Conservation (phyloP, 257 asterid species). For the Solanum bukasovii region DNA sequence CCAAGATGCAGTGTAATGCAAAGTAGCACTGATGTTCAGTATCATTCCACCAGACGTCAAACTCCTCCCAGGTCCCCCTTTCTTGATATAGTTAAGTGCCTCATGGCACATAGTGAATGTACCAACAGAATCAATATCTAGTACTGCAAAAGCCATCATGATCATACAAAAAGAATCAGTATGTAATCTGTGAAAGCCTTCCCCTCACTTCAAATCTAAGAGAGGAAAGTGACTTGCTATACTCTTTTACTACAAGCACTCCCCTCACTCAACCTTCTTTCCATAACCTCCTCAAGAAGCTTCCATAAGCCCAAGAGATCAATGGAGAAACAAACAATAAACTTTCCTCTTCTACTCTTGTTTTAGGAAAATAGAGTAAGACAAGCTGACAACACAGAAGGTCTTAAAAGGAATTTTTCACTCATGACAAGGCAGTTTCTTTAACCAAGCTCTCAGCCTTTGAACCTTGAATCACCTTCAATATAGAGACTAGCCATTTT, state of each 20-base stretch:
- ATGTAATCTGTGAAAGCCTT: slow-evolving; percentile 38
- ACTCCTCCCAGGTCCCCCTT: slow-evolving; percentile 51
- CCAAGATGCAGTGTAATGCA: slow-evolving; percentile 88
- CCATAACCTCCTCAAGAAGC: neutral
- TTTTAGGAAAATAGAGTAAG: neutral
- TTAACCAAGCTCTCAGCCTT: neutral
- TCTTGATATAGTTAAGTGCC: slow-evolving; percentile 59
- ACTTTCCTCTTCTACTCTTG: neutral
- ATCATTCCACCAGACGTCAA: slow-evolving; percentile 65
- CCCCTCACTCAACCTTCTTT: neutral
- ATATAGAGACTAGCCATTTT: neutral
- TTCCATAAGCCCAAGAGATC: neutral
- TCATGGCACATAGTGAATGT: slow-evolving; percentile 93
- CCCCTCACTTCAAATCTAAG: neutral
- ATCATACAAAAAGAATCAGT: slow-evolving; percentile 74
- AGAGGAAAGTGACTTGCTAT: neutral
- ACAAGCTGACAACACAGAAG: neutral
- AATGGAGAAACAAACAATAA: neutral
- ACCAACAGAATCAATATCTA: slow-evolving; percentile 91
- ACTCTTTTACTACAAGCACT: neutral
- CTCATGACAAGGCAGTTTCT: neutral
- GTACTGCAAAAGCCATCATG: slow-evolving; percentile 33
- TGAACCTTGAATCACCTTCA: neutral
- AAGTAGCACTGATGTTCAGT: slow-evolving; percentile 78
- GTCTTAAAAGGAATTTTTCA: neutral